Base-by-base conservation (phyloP, 352 stramenopile species). In the Thraustochytrium sp. region DNA sequence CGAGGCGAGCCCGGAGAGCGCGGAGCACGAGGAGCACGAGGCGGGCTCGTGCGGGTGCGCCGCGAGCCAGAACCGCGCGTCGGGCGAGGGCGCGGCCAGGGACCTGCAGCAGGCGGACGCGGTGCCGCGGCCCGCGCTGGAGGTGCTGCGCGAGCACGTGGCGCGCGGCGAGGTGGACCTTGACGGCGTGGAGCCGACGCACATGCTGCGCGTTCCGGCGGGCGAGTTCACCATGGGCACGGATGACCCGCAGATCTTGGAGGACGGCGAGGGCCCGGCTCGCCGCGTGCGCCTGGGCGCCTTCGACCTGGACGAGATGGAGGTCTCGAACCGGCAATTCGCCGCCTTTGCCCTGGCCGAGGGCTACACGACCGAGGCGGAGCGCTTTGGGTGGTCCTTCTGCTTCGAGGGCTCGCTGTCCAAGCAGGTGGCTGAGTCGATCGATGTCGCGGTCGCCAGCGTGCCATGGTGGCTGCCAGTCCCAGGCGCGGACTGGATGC, bases 351-450 rank as follows among this genome's bases (percentile, higher is more conserved):
- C 92, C 2, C 56, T 85, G 62, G 86, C 86, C 11, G 91, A 87
- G 2, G 89, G 90, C 48, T 91, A 92, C 73, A 85, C 90, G 74
- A 93, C 90, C 2, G 89, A 93, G 82, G 90, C 90, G 3, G 89
- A 94, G 86, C 88, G 90, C 59, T 93, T 88, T 82, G 88, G 89
- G 31, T 93, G 90, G 89, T 90, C 85, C 13, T 94, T 94, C 85
- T 89, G 91, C 13, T 85, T 92, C 49, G 29, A 89, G 36, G 46
- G 74, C 3, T 85, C 87, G 38, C 36, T 89, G 29, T 73, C 74
- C 29, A 29, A 49, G 8, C 38, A 42, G 36, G 63, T 85, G 3
- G 53, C 82, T 26, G 88, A 91, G 64, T 77, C 85, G 72, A 76
- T 91, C 18, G 73, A 61, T 9, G 40, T 85, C 21, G 56, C 65